A percentile compares a stretch with the other conserved stretches of the same genome.
These are phyloP conservation scores for Orobanche coerulescens DNA, from an alignment of 257 asterid species.

Conservation along the genomic window DNA sequence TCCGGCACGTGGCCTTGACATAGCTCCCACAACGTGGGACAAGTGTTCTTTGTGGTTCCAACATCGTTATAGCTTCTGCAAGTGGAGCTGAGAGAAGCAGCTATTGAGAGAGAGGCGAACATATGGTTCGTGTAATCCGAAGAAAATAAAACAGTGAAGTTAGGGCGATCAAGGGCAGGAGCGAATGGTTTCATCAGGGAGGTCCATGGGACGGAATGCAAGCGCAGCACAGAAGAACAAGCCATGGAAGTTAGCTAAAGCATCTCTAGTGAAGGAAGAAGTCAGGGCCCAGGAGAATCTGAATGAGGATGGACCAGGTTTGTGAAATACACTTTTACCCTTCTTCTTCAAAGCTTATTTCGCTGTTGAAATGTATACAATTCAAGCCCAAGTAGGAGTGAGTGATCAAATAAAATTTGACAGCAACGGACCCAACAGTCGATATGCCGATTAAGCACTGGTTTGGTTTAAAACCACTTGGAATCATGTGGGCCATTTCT, in stretches of 20 bases:
- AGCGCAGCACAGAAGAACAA: constrained; percentile 36
- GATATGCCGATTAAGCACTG: too few species aligned
- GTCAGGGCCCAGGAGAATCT: too few species aligned
- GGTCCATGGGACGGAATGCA: constrained; percentile 31
- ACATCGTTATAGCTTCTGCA: constrained; percentile 17
- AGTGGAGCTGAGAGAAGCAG: constrained; percentile 40
- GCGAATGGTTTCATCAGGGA: constrained; percentile 12
- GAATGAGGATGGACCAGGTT: constrained; percentile 5
- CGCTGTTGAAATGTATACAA: not conserved
- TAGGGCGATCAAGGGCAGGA: not conserved
- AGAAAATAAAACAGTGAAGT: not conserved
- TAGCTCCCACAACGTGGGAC: constrained; percentile 44
- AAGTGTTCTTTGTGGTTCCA: constrained; percentile 14
- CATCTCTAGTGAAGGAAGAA: not conserved
- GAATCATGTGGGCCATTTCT: too few species aligned
- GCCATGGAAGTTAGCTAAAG: constrained; percentile 35
- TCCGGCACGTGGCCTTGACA: constrained; percentile 75
- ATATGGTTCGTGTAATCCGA: constrained; percentile 9
- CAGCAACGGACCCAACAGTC: too few species aligned
- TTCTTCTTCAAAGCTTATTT: not conserved
- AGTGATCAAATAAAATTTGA: too few species aligned
- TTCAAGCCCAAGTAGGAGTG: not conserved
- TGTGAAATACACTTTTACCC: constrained; percentile 7
- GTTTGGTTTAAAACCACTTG: too few species aligned
- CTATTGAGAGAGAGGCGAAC: constrained; percentile 21